Conservation (phyloP, 345 rosid genomes). For the Linum lewisii region DNA sequence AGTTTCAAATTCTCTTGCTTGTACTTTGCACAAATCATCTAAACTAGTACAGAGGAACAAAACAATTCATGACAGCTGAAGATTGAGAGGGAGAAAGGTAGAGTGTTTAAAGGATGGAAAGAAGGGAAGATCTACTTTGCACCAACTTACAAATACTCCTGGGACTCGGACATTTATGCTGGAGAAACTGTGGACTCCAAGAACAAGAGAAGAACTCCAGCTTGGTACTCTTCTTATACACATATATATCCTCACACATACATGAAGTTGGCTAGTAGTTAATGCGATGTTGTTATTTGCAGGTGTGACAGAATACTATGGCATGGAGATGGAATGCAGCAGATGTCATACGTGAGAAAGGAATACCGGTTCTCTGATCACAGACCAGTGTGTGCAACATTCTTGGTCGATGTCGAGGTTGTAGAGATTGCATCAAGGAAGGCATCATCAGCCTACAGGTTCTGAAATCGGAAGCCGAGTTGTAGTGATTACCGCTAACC, state of each 20-base stretch:
- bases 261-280: background rate
- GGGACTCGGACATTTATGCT: constrained; percentile 68
- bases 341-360: constrained; percentile 43
- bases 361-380: constrained; percentile 87
- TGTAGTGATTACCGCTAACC: too few species aligned
- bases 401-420: constrained; percentile 42
- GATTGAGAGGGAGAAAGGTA: constrained; percentile 80
- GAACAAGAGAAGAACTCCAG: constrained; percentile 88
- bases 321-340: constrained; percentile 64
- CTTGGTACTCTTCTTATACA: constrained; percentile 44
- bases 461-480: constrained; percentile 5
- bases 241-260: background rate
- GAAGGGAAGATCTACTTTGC: constrained; percentile 84
- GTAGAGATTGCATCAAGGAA: constrained; percentile 27
- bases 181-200: constrained; percentile 56
- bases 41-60: background rate
- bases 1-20: too few species aligned
- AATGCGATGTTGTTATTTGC: constrained; percentile 12
- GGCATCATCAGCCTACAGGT: constrained; percentile 12
- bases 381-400: constrained; percentile 65
- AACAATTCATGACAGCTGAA: constrained; percentile 41
- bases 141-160: constrained; percentile 88
- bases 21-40: background rate
- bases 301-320: constrained; percentile 97
- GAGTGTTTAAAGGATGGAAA: constrained; percentile 84